Evolutionary conservation across 352 stramenopile species (phyloP).

Genomic region (Blastocystis hominis): DNA sequence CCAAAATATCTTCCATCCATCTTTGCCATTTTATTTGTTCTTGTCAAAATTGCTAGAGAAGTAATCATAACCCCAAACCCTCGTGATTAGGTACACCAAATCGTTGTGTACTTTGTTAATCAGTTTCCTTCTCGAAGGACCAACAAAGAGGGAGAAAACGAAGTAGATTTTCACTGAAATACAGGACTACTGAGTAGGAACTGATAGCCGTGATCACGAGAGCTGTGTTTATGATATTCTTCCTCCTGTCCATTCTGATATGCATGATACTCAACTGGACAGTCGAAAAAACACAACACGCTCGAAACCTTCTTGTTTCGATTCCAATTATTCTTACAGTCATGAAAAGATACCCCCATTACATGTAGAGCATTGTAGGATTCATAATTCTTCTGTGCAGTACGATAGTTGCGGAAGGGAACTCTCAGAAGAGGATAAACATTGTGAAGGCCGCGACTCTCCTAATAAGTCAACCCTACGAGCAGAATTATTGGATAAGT

Average conservation of each 20-base stretch:
- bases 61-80: neutral
- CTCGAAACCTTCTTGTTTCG: neutral
- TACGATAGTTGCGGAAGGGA: neutral
- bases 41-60: neutral
- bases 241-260: neutral
- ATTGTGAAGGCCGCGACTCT: neutral
- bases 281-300: neutral
- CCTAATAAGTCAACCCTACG: too few species aligned
- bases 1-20: neutral
- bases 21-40: neutral
- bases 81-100: neutral
- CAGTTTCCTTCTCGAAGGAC: neutral
- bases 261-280: neutral
- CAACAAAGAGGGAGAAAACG: neutral
- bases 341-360: neutral
- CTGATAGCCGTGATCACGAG: neutral
- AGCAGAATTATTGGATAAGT: too few species aligned
- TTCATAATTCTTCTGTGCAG: neutral
- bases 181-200: neutral
- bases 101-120: neutral
- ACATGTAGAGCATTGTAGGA: neutral
- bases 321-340: neutral
- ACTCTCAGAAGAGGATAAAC: neutral
- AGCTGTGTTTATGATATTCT: neutral
- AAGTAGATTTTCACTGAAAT: neutral